Percentiles rank a stretch among this genome's conserved stretches.
These are phyloP conservation scores for Fusarium siculi DNA, from an alignment of 2,329 filamentous ascomycete species.

Conservation along the genomic window DNA sequence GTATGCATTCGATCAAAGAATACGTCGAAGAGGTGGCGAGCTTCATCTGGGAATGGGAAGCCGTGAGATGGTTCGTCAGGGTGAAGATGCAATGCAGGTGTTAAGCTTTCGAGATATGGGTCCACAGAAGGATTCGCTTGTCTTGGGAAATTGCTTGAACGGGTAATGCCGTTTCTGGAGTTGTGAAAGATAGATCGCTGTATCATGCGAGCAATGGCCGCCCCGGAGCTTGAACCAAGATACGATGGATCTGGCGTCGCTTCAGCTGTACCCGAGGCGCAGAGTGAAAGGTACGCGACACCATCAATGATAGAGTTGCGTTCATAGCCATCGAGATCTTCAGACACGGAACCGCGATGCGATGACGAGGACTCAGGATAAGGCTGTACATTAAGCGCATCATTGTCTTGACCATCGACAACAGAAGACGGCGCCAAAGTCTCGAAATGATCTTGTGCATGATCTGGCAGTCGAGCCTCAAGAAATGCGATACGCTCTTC, in stretches of 20 bases:
- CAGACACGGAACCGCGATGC: rapidly evolving
- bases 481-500: background rate
- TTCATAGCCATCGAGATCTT: rapidly evolving
- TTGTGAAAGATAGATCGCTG: background rate
- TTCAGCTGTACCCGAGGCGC: rapidly evolving
- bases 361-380: background rate
- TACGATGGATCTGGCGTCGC: background rate
- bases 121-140: background rate
- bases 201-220: background rate
- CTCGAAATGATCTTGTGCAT: background rate
- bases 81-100: background rate
- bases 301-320: background rate
- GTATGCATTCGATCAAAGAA: background rate
- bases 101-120: background rate
- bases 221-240: rapidly evolving
- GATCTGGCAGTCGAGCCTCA: background rate
- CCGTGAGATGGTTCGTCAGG: background rate
- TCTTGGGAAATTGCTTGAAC: background rate
- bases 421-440: background rate
- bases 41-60: background rate
- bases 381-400: rapidly evolving
- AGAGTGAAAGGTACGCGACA: background rate
- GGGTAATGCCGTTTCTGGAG: background rate
- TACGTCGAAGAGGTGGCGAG: background rate
- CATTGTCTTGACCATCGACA: background rate